Evolutionary conservation across 139 green algal species (phyloP).

Genomic region (Chlorella sp.): DNA sequence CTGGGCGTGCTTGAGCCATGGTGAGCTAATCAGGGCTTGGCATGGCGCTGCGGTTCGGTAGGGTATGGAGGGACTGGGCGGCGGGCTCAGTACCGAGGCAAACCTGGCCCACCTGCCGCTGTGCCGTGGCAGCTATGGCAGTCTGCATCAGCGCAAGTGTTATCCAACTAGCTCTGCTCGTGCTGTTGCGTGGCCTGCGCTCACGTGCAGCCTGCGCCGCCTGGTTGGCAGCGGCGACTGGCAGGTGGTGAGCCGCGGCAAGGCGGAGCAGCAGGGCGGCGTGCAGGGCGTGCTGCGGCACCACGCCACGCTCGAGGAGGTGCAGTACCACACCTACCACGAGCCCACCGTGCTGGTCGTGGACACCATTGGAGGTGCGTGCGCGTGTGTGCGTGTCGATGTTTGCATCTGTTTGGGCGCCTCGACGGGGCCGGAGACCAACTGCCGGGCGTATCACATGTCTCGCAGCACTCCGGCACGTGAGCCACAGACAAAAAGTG

Average conservation of each 20-base stretch:
- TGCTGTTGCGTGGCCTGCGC: too few species aligned
- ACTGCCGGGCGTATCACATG: not conserved
- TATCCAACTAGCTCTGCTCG: not conserved
- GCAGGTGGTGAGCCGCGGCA: slow-evolving; percentile 51
- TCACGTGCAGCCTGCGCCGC: slow-evolving; percentile 11
- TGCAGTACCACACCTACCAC: slow-evolving; percentile 35
- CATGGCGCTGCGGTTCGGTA: too few species aligned
- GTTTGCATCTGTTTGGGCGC: not conserved
- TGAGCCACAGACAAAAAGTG: not conserved
- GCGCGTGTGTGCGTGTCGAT: not conserved
- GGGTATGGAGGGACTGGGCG: too few species aligned
- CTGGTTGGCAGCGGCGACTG: slow-evolving; percentile 18
- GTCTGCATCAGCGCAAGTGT: not conserved
- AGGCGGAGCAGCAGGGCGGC: not conserved
- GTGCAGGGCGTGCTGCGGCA: slow-evolving; percentile 24
- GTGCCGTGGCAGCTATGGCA: too few species aligned
- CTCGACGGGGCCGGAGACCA: not conserved
- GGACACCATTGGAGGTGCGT: slow-evolving; percentile 42
- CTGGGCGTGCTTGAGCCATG: slow-evolving; percentile 48
- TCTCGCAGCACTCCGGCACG: not conserved
- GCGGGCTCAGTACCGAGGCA: too few species aligned
- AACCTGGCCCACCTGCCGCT: not conserved
- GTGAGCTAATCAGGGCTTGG: slow-evolving; percentile 2
- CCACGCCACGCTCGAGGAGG: slow-evolving; percentile 36
- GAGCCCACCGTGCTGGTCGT: slow-evolving; percentile 68